Evolutionary conservation across 1,284 basidiomycete species (phyloP).

Genomic region (Sphaerobolus stellatus): DNA sequence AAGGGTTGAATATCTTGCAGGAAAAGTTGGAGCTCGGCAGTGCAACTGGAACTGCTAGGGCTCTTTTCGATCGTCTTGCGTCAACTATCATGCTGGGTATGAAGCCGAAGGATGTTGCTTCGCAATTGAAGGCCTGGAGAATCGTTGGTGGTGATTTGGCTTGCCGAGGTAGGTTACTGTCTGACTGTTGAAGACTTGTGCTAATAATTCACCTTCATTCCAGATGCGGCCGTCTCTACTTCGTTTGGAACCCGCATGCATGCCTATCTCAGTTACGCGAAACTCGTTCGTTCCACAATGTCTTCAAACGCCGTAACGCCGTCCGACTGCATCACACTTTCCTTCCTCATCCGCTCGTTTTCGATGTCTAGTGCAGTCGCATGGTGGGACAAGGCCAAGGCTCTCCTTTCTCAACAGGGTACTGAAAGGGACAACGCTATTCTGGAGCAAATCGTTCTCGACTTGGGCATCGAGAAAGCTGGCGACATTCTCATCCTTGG

Average conservation of each 20-base stretch:
- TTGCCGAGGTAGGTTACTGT: conserved; percentile 38
- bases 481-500: conserved; percentile 25
- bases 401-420: conserved; percentile 28
- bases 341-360: conserved; percentile 49
- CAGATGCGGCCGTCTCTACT: conserved; percentile 15
- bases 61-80: neutral
- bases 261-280: conserved; percentile 35
- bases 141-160: conserved; percentile 51
- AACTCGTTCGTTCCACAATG: conserved; percentile 46
- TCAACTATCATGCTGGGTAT: neutral
- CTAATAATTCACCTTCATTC: neutral
- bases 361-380: conserved; percentile 36
- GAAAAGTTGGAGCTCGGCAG: neutral
- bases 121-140: conserved; percentile 47
- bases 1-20: neutral
- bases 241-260: conserved; percentile 45
- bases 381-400: conserved; percentile 35
- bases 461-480: conserved; percentile 51
- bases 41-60: neutral
- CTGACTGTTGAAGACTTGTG: neutral
- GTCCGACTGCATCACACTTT: conserved; percentile 55
- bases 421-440: conserved; percentile 31
- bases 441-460: conserved; percentile 56
- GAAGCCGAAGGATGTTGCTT: no score
- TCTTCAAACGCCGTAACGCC: conserved; percentile 39